Base-by-base conservation (phyloP, 441 rosid genomes). In the Mallotus japonicus region DNA sequence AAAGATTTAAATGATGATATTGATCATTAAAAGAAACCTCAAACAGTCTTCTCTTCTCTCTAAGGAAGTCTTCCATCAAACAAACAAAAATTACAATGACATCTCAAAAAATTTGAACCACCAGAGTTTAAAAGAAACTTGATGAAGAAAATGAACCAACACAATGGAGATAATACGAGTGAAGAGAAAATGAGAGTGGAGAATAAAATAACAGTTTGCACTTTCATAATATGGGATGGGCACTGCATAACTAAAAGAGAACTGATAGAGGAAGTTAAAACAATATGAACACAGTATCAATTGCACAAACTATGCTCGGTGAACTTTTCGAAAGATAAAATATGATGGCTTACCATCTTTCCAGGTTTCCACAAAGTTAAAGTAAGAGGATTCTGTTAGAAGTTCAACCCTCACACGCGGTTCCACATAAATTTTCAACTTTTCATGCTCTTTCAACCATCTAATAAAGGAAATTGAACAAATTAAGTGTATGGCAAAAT, bases 361-460 rank as follows among this genome's bases (percentile, higher is more conserved):
- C 99, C 99, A 96, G 20, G 98, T 92, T 78, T 89, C 87, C 54
- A 90, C 86, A 63, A 88, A 93, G 79, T 68, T 74, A 82, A 92
- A 96, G 78, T 81, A 83, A 61, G 92, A 85, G 67, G 98, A 92
- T 78, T 93, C 98, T 8, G 85, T 34, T 54, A 90, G 74, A 78
- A 96, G 99, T 66, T 96, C 99, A 56, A 65, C 79, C 78, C 72
- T 88, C 49, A 93, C 97, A 68, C 87, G 90, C 28, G 98, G 99
- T 82, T 96, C 99, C 71, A 92, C 97, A 73, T 87, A 96, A 75
- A 96, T 77, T 71, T 89, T 84, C 56, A 93, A 67, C 66, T 84
- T 86, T 80, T 85, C 90, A 32, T 85, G 83, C 69, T 85, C 91
- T 80, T 85, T 90, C 84, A 96, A 82, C 99, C 98, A 96, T 84